Evolutionary conservation across 352 stramenopile genomes (phyloP).

Genomic region (Globisporangium viniferum): DNA sequence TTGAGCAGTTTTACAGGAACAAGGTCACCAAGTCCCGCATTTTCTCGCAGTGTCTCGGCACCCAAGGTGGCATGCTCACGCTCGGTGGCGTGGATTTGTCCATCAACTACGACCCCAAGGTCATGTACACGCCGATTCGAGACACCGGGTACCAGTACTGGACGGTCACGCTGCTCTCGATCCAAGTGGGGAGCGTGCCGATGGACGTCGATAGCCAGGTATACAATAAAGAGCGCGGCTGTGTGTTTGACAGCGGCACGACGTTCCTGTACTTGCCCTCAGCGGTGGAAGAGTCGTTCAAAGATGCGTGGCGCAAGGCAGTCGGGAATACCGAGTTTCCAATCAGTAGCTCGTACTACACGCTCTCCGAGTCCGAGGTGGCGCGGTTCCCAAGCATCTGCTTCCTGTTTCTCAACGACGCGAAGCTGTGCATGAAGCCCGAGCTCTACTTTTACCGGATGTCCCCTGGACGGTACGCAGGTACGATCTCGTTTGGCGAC

Average conservation of each 20-base stretch:
- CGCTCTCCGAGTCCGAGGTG: conserved; percentile 27
- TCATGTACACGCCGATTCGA: conserved; percentile 87
- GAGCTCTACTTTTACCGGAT: conserved; percentile 52
- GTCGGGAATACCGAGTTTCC: conserved; percentile 38
- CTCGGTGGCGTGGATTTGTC: conserved; percentile 86
- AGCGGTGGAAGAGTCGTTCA: conserved; percentile 33
- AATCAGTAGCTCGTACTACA: conserved; percentile 45
- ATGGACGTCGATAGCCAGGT: conserved; percentile 36
- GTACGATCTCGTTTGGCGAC: conserved; percentile 69
- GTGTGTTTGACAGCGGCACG: conserved; percentile 77
- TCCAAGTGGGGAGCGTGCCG: conserved; percentile 35
- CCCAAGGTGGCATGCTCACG: conserved; percentile 88
- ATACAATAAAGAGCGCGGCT: conserved; percentile 64
- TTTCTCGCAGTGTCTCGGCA: conserved; percentile 93
- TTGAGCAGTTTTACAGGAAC: conserved; percentile 88
- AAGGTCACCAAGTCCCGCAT: conserved; percentile 79
- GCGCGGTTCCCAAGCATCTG: conserved; percentile 48
- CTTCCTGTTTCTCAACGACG: conserved; percentile 67
- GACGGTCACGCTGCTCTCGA: conserved; percentile 56
- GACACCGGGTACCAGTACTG: conserved; percentile 77
- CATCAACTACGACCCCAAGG: conserved; percentile 56
- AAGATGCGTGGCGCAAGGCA: conserved; percentile 42
- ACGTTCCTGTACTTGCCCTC: conserved; percentile 76
- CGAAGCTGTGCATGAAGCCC: conserved; percentile 46
- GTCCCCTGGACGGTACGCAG: conserved; percentile 35